These are phyloP conservation scores for Myriosclerotinia duriaeana DNA, from an alignment of 2,329 filamentous ascomycete genomes.

Conservation along the genomic window DNA sequence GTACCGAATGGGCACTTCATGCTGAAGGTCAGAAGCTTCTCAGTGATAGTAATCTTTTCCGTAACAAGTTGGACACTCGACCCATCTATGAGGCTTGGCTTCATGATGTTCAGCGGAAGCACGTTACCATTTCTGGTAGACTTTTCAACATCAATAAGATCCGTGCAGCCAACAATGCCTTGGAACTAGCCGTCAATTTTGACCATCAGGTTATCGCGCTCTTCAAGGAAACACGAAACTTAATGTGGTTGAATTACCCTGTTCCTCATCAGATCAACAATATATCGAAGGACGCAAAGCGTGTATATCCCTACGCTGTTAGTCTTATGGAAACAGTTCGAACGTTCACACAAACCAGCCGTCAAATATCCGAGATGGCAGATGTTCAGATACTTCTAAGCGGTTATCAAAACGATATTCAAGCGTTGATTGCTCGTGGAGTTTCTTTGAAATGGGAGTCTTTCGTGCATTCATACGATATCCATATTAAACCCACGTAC, in stretches of 20 bases:
- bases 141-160: constrained; percentile 88
- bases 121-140: constrained; percentile 87
- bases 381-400: constrained; percentile 85
- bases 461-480: constrained; percentile 93
- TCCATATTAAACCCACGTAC: constrained; percentile 68
- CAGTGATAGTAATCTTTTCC: constrained; percentile 87
- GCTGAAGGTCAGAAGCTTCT: constrained; percentile 92
- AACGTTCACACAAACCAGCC: constrained; percentile 83
- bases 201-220: constrained; percentile 95
- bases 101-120: constrained; percentile 80
- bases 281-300: constrained; percentile 96
- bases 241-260: constrained; percentile 91
- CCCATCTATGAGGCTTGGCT: constrained; percentile 97
- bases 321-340: constrained; percentile 99
- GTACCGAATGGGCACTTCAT: constrained; percentile 90
- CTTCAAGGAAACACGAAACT: constrained; percentile 97
- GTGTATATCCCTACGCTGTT: constrained; percentile 96
- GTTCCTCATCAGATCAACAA: constrained; percentile 94
- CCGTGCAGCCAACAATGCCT: constrained; percentile 81
- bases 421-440: constrained; percentile 78
- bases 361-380: constrained; percentile 79
- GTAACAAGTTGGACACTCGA: constrained; percentile 90
- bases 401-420: constrained; percentile 89
- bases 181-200: constrained; percentile 93
- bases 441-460: constrained; percentile 94